phyloP scores from a whole-genome alignment of 2,329 filamentous ascomycete species.

The Leptographium lundbergii region DNA sequence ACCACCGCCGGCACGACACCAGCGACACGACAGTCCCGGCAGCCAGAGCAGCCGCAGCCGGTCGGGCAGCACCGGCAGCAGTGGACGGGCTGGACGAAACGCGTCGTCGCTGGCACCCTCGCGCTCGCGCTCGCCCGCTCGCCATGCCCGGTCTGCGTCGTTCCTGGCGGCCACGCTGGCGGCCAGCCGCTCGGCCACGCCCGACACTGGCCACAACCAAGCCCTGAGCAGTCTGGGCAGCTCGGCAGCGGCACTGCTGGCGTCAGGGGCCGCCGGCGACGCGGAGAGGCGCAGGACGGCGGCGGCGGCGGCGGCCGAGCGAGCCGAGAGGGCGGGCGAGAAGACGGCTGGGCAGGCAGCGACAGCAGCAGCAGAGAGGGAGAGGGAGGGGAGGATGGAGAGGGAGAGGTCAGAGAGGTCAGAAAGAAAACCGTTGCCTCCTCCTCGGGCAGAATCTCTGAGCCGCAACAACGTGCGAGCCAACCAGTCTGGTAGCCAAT shows the following conservation, averaged over 20 bases:
- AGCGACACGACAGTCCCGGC: too few species aligned
- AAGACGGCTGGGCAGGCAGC: background rate
- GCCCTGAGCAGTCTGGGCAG: background rate
- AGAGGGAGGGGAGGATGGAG: too few species aligned
- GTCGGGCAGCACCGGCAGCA: slow-evolving; percentile 8
- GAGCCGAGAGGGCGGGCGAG: background rate
- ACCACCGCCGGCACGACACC: background rate
- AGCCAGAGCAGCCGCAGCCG: slow-evolving; percentile 6
- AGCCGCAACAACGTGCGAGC: background rate
- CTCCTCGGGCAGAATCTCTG: background rate
- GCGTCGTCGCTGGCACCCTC: background rate
- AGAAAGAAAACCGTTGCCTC: background rate
- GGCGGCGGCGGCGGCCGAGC: background rate
- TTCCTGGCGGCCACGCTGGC: slow-evolving; percentile 50
- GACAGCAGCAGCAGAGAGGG: background rate
- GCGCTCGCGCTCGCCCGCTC: background rate
- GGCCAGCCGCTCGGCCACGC: slow-evolving; percentile 46
- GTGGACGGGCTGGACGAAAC: background rate
- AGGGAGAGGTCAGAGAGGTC: too few species aligned
- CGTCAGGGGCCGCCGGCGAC: slow-evolving; percentile 1
- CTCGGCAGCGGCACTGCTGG: slow-evolving; percentile 5
- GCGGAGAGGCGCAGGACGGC: background rate
- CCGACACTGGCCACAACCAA: slow-evolving; percentile 18
- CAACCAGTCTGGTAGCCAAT: too few species aligned
- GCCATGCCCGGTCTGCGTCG: slow-evolving; percentile 28